A percentile compares a stretch with the other conserved stretches of the same genome.
Evolutionary conservation across 257 asterid genomes (phyloP).

Genomic region (Solanum phureja): DNA sequence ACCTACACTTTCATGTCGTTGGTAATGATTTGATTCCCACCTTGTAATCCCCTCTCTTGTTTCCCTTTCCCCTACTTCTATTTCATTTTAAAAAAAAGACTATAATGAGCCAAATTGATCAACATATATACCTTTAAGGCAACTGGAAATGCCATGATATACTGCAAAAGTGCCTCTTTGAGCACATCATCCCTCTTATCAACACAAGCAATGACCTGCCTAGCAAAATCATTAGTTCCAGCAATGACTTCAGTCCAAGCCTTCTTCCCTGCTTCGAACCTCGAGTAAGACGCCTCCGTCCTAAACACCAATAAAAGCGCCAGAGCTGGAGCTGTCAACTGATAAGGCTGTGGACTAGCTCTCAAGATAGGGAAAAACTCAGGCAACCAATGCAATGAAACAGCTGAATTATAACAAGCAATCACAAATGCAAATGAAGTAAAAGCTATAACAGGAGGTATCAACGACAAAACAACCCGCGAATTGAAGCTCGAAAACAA

Average conservation of each 20-base stretch:
- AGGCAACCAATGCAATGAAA: slow-evolving; percentile 53
- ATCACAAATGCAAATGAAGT: slow-evolving; percentile 60
- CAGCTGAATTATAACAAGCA: slow-evolving; percentile 69
- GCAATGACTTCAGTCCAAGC: slow-evolving; percentile 75
- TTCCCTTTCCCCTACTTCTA: not conserved
- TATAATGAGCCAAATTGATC: not conserved
- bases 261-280: slow-evolving; percentile 73
- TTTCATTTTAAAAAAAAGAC: not conserved
- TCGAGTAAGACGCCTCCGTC: slow-evolving; percentile 93
- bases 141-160: slow-evolving; percentile 80
- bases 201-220: slow-evolving; percentile 64
- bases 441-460: slow-evolving; percentile 78
- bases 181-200: slow-evolving; percentile 38
- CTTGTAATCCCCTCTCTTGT: not conserved
- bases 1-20: not conserved
- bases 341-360: slow-evolving; percentile 83
- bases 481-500: slow-evolving; percentile 52
- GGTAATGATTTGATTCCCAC: not conserved
- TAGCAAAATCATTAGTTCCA: slow-evolving; percentile 66
- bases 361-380: slow-evolving; percentile 66
- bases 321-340: slow-evolving; percentile 87
- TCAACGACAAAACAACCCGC: slow-evolving; percentile 66
- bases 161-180: slow-evolving; percentile 61
- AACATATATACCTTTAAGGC: slow-evolving; percentile 61
- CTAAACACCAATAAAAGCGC: slow-evolving; percentile 89